A percentile compares a stretch with the other conserved stretches of the same genome.
phyloP scores from a whole-genome alignment of 2,329 filamentous ascomycete genomes.

The Penicillium sp. region DNA sequence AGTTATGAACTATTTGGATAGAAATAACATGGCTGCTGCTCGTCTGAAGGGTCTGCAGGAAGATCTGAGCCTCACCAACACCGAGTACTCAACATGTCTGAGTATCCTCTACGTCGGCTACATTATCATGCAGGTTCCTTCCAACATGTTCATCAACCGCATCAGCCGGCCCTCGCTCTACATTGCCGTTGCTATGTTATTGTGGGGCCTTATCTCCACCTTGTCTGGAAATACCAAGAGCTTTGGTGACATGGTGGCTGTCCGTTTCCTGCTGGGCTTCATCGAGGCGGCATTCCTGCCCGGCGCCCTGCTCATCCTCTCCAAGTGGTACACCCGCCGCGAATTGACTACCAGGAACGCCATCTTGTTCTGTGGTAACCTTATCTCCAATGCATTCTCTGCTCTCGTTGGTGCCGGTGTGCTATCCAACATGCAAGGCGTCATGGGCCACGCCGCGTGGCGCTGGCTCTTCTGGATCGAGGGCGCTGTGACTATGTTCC shows the following conservation, averaged over 20 bases:
- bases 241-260: slow-evolving; percentile 35
- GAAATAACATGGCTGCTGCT: slow-evolving; percentile 44
- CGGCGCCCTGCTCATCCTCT: slow-evolving; percentile 41
- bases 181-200: slow-evolving; percentile 47
- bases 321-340: slow-evolving; percentile 49
- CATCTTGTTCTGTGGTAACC: slow-evolving; percentile 48
- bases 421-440: slow-evolving; percentile 45
- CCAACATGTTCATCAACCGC: slow-evolving; percentile 48
- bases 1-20: slow-evolving; percentile 40
- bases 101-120: slow-evolving; percentile 48
- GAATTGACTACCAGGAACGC: slow-evolving; percentile 47
- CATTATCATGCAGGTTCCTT: slow-evolving; percentile 48
- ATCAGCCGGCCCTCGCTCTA: slow-evolving; percentile 47
- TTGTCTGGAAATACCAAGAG: slow-evolving; percentile 49
- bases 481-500: slow-evolving; percentile 51
- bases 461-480: slow-evolving; percentile 54
- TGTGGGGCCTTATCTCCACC: slow-evolving; percentile 62
- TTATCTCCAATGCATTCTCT: slow-evolving; percentile 47
- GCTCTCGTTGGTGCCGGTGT: slow-evolving; percentile 48
- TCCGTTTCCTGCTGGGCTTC: slow-evolving; percentile 41
- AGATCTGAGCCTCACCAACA: slow-evolving; percentile 37
- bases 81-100: slow-evolving; percentile 43
- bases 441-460: slow-evolving; percentile 41
- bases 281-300: slow-evolving; percentile 42
- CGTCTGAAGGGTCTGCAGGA: slow-evolving; percentile 40